These are phyloP conservation scores for Suillus lakei DNA, from an alignment of 768 basidiomycete genomes.

Conservation along the genomic window DNA sequence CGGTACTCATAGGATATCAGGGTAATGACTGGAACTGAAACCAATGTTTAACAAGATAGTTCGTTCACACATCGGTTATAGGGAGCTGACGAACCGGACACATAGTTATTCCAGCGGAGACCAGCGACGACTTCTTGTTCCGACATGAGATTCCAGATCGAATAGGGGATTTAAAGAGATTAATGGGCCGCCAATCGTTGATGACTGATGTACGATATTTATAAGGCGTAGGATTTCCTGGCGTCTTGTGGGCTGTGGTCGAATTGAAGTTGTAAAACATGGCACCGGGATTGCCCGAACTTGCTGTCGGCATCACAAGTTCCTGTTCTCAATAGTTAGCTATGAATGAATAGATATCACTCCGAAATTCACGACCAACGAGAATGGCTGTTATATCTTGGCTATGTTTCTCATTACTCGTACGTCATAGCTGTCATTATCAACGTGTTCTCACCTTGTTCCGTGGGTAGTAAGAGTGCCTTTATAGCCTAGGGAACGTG, in stretches of 20 bases:
- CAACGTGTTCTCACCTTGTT: neutral
- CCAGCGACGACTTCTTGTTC: neutral
- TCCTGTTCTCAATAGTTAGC: neutral
- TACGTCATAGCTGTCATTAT: neutral
- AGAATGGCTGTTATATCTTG: neutral
- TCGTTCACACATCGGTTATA: neutral
- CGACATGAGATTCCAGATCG: neutral
- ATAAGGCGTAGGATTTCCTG: neutral
- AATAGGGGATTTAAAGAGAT: neutral
- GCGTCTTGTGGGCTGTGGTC: neutral
- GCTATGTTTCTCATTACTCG: neutral
- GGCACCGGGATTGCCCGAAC: neutral
- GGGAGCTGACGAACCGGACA: neutral
- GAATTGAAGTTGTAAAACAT: neutral
- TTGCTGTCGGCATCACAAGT: neutral
- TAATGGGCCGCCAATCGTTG: neutral
- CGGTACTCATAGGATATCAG: neutral
- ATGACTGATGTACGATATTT: neutral
- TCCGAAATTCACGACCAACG: neutral
- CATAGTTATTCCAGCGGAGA: neutral
- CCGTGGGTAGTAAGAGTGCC: neutral
- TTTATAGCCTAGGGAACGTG: neutral
- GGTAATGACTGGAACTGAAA: neutral
- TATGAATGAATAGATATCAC: neutral
- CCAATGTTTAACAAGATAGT: neutral